Conservation (phyloP, 2,329 filamentous ascomycete species). For the Plenodomus lindquistii region DNA sequence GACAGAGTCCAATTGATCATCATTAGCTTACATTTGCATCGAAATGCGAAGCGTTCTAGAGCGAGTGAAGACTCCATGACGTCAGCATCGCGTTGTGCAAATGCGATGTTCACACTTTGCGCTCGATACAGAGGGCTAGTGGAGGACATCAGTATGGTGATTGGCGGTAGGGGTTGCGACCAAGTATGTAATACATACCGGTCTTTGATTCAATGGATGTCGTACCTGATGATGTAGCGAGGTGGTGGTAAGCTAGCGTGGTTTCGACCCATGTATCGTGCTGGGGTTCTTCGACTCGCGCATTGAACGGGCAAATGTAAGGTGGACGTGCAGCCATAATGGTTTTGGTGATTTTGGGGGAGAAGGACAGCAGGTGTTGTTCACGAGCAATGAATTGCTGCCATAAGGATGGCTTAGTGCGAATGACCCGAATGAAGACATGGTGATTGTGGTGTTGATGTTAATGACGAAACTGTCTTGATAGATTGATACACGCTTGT, state of each 20-base stretch:
- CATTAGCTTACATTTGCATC: not conserved
- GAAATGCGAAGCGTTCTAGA: slow-evolving; percentile 6
- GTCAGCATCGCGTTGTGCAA: slow-evolving; percentile 13
- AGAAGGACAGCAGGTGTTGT: slow-evolving; percentile 2
- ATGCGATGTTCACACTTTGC: not conserved
- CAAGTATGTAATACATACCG: not conserved
- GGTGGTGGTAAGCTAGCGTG: slow-evolving; percentile 4
- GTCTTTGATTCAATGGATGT: not conserved
- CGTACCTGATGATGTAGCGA: slow-evolving; percentile 18
- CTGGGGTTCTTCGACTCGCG: not conserved
- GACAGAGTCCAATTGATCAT: not conserved
- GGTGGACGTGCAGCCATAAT: not conserved
- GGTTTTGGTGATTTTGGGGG: not conserved
- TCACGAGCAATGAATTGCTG: slow-evolving; percentile 11
- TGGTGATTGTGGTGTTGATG: slow-evolving; percentile 1
- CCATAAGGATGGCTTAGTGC: slow-evolving; percentile 8
- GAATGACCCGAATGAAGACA: slow-evolving; percentile 13
- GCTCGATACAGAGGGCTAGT: not conserved
- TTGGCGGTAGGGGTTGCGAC: not conserved
- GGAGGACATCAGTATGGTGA: not conserved
- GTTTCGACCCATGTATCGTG: not conserved
- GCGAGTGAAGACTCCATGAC: slow-evolving; percentile 7
- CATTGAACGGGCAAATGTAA: slow-evolving; percentile 1
- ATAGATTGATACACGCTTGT: not conserved
- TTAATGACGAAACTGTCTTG: not conserved